These are phyloP conservation scores for Acacia melanoxylon DNA, from an alignment of 306 rosid genomes.

Conservation along the genomic window DNA sequence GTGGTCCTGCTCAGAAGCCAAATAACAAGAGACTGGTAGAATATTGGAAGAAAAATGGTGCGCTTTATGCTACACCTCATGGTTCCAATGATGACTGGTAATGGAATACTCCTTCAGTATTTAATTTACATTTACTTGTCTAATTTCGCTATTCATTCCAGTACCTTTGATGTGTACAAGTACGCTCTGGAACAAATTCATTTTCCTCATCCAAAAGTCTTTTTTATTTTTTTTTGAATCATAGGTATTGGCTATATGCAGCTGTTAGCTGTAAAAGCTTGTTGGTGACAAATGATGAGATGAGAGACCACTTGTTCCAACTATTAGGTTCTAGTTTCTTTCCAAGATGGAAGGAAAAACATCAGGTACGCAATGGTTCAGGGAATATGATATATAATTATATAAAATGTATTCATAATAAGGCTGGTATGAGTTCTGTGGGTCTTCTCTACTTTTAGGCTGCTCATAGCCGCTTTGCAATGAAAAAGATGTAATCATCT, in stretches of 20 bases:
- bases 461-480: slow-evolving; percentile 4
- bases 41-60: slow-evolving; percentile 64
- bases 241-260: slow-evolving; percentile 96
- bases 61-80: slow-evolving; percentile 81
- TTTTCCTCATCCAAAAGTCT: slow-evolving; percentile 2
- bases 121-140: slow-evolving; percentile 30
- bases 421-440: background rate
- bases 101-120: slow-evolving; percentile 18
- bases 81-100: slow-evolving; percentile 96
- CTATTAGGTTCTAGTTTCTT: slow-evolving; percentile 85
- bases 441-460: slow-evolving; percentile 9
- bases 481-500: background rate
- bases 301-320: slow-evolving; percentile 97
- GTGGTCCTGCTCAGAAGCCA: slow-evolving; percentile 73
- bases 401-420: slow-evolving; percentile 19
- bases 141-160: slow-evolving; percentile 8
- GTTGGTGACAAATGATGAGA: slow-evolving; percentile 90
- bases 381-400: slow-evolving; percentile 10
- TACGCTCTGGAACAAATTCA: background rate
- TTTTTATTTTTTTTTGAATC: background rate
- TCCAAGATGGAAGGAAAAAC: slow-evolving; percentile 96
- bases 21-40: slow-evolving; percentile 67
- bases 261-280: slow-evolving; percentile 81
- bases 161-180: slow-evolving; percentile 6
- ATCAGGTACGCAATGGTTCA: slow-evolving; percentile 63